Percentiles rank a stretch among this genome's conserved stretches.
Conservation (phyloP, 257 asterid species). For the Capsicum rhomboideum region DNA sequence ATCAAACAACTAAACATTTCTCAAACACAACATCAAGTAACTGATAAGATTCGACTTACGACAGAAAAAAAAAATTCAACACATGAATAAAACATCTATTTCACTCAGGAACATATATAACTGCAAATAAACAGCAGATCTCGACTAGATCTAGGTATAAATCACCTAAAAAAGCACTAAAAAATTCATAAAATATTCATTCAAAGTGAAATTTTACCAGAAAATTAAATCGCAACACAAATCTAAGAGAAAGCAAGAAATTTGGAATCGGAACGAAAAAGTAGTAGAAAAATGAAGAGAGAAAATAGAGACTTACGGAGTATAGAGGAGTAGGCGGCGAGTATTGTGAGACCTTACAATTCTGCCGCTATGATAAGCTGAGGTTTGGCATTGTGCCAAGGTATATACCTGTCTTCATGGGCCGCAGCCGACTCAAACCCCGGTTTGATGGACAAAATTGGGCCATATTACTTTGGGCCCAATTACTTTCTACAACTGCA, state of each 20-base stretch:
- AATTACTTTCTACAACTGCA: neutral
- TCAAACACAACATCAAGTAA: neutral
- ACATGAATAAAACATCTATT: neutral
- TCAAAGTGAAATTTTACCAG: neutral
- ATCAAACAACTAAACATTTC: neutral
- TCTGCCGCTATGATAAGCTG: neutral
- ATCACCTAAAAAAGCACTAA: neutral
- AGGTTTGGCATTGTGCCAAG: neutral
- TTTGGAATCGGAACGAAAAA: neutral
- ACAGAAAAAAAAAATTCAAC: neutral
- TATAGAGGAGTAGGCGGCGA: neutral
- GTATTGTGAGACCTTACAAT: neutral
- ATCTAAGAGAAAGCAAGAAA: neutral
- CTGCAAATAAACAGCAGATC: neutral
- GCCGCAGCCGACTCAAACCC: neutral
- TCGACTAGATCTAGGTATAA: neutral
- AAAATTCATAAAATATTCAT: neutral
- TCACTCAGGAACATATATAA: neutral
- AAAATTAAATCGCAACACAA: neutral
- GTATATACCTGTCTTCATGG: neutral
- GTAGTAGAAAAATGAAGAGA: neutral
- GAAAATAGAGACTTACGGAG: neutral
- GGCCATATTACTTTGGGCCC: too few species aligned
- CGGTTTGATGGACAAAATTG: neutral
- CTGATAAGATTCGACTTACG: neutral